A percentile compares a stretch with the other conserved stretches of the same genome.
Conservation (phyloP, 495 filamentous ascomycete species). For the Hapsidospora chrysogenum region DNA sequence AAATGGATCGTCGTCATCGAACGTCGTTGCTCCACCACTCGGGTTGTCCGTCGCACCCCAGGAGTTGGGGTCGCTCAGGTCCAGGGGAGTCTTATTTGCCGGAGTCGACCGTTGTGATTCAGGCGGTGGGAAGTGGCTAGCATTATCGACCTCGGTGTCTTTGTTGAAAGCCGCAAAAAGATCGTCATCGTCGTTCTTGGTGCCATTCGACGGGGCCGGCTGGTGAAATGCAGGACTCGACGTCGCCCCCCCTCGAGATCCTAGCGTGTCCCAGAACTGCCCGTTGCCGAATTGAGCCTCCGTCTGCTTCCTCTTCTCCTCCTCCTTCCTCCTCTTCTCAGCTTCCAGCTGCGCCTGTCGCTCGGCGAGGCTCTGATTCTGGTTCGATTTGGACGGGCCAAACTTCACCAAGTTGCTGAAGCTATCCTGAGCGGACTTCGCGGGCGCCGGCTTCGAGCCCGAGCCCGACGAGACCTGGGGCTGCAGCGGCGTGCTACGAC, state of each 20-base stretch:
- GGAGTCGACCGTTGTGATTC: slow-evolving; percentile 9
- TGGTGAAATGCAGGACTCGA: slow-evolving; percentile 17
- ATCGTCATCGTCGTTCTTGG: slow-evolving; percentile 32
- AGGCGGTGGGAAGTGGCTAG: slow-evolving; percentile 42
- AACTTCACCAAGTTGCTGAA: slow-evolving; percentile 81
- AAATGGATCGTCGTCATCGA: slow-evolving; percentile 66
- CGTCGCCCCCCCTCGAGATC: slow-evolving; percentile 14
- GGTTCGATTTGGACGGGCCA: slow-evolving; percentile 44
- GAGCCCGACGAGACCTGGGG: slow-evolving; percentile 32
- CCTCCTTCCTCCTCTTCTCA: slow-evolving; percentile 59
- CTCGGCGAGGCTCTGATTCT: slow-evolving; percentile 64
- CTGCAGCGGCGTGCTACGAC: slow-evolving; percentile 51
- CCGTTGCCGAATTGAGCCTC: slow-evolving; percentile 59
- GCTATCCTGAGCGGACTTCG: slow-evolving; percentile 58
- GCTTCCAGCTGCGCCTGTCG: slow-evolving; percentile 69
- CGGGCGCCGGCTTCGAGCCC: slow-evolving; percentile 33
- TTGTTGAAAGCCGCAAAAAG: slow-evolving; percentile 45
- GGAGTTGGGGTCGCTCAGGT: slow-evolving; percentile 20
- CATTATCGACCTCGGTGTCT: slow-evolving; percentile 41
- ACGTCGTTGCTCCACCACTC: slow-evolving; percentile 10
- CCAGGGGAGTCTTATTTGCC: slow-evolving; percentile 5
- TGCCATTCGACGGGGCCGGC: slow-evolving; percentile 12
- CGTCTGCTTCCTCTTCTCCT: slow-evolving; percentile 47
- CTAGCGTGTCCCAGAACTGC: slow-evolving; percentile 59
- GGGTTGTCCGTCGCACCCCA: slow-evolving; percentile 13